A percentile compares a stretch with the other conserved stretches of the same genome.
Conservation (phyloP, 306 rosid genomes). For the Lathyrus oleraceus region DNA sequence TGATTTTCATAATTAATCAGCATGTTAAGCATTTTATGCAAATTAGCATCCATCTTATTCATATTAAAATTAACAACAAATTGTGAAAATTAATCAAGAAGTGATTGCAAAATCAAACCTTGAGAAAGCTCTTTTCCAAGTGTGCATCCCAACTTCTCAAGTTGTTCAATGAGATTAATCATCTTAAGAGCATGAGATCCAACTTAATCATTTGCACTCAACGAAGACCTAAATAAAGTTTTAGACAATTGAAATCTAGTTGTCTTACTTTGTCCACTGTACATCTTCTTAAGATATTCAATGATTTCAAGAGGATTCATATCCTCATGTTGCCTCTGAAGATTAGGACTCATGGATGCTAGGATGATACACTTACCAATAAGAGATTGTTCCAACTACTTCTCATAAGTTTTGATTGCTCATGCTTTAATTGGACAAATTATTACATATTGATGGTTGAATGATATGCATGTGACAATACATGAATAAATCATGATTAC, state of each 20-base stretch:
- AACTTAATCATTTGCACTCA: not conserved
- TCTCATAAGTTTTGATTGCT: not conserved
- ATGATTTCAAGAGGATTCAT: not conserved
- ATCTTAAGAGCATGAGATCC: not conserved
- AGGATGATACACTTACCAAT: not conserved
- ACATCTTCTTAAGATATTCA: not conserved
- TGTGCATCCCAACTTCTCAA: not conserved
- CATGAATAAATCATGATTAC: too few species aligned
- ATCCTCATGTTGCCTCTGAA: not conserved
- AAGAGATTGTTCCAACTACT: not conserved
- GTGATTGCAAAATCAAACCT: too few species aligned
- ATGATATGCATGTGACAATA: too few species aligned
- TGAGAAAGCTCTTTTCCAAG: too few species aligned
- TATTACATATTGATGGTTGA: too few species aligned
- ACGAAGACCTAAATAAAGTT: not conserved
- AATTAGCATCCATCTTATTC: too few species aligned
- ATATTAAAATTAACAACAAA: too few species aligned
- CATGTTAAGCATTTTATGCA: too few species aligned
- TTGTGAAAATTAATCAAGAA: too few species aligned
- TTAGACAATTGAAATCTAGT: too few species aligned
- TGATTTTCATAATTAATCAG: too few species aligned
- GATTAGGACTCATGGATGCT: not conserved
- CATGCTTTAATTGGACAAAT: not conserved
- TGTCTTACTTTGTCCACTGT: too few species aligned
- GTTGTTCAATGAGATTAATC: not conserved